phyloP scores from a whole-genome alignment of 768 basidiomycete genomes.

The Lactifluus volemus region DNA sequence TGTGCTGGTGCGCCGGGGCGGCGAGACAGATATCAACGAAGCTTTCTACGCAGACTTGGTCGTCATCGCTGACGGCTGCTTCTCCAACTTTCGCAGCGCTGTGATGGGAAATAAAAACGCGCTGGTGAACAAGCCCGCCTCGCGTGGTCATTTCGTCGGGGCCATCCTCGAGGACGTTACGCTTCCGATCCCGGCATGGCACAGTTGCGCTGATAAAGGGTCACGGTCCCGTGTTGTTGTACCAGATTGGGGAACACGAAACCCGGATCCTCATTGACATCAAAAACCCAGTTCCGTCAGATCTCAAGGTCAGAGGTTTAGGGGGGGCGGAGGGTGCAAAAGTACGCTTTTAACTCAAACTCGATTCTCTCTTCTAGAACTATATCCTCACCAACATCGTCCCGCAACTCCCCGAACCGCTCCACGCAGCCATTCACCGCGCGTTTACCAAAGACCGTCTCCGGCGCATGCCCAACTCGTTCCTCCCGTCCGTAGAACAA shows the following conservation, averaged over 20 bases:
- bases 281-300: constrained; percentile 71
- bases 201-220: constrained; percentile 78
- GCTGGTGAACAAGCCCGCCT: constrained; percentile 38
- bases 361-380: constrained; percentile 30
- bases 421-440: constrained; percentile 54
- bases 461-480: constrained; percentile 92
- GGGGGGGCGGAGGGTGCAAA: too few species aligned
- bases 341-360: neutral
- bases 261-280: constrained; percentile 93
- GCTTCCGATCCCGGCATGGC: constrained; percentile 67
- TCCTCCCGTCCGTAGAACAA: constrained; percentile 75
- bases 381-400: constrained; percentile 67
- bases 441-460: constrained; percentile 77
- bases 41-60: constrained; percentile 68
- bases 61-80: constrained; percentile 89
- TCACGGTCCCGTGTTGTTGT: constrained; percentile 82
- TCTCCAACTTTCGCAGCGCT: constrained; percentile 77
- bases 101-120: constrained; percentile 42
- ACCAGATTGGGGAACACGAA: constrained; percentile 83
- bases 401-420: constrained; percentile 69
- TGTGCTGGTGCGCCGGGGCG: constrained; percentile 43
- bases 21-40: constrained; percentile 38
- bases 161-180: constrained; percentile 68
- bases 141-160: constrained; percentile 78
- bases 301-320: constrained; percentile 50